Evolutionary conservation across 2,329 filamentous ascomycete species (phyloP), one percentile per base, ranked within the genome.

Genomic region (Simplicillium sp.): DNA sequence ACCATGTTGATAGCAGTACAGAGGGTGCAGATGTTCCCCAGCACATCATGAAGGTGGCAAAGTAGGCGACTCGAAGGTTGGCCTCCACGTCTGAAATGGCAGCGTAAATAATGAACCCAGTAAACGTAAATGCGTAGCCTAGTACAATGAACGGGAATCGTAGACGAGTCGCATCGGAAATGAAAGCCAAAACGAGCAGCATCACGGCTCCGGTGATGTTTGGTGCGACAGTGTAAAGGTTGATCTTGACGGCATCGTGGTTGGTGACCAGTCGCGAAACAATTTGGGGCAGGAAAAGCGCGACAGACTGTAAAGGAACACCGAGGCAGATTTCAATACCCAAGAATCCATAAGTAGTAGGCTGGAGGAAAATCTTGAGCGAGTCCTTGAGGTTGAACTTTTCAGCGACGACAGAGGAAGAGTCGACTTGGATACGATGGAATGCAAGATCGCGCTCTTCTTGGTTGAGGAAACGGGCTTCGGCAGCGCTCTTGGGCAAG

Each of bases 181-280:
- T 60, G 50, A 87, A 89, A 0, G 83, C 84, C 0, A 89, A 66
- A 12, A 88, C 61, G 0, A 90, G 66, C 3, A 89, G 66, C 70
- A 87, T 80, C 1, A 75, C 73, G 0, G 84, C 83, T 1, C 85
- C 86, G 0, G 76, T 77, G 36, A 87, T 71, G 51, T 89, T 90
- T 2, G 86, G 86, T 0, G 85, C 86, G 0, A 90, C 84, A 0
- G 85, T 89, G 61, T 85, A 88, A 1, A 90, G 69, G 51, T 92
- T 90, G 0, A 84, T 88, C 56, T 70, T 72, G 49, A 77, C 61
- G 3, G 66, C 62, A 33, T 60, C 59, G 20, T 25, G 5, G 20
- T 25, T 25, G 47, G 67, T 70, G 3, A 67, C 64, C 2, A 77
- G 57, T 4, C 70, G 60, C 44, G 60, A 55, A 14, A 76, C 66